phyloP scores from a whole-genome alignment of 352 stramenopile genomes.

The Proteromonas lacertae region DNA sequence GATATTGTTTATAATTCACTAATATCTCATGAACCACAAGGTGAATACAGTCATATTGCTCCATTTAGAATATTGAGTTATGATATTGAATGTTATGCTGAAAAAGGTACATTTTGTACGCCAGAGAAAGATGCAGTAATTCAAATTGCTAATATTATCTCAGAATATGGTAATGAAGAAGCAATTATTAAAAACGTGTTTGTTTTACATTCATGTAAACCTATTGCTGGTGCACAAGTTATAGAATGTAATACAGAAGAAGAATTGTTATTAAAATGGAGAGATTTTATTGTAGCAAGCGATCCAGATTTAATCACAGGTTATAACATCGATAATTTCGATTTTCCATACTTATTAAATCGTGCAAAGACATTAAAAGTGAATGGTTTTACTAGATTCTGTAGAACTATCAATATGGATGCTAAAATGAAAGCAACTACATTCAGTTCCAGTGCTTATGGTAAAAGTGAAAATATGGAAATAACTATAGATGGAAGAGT shows the following conservation, averaged over 20 bases:
- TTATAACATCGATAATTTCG: slow-evolving; percentile 98
- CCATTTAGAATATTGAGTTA: slow-evolving; percentile 86
- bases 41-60: slow-evolving; percentile 76
- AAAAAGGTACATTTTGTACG: slow-evolving; percentile 71
- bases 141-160: slow-evolving; percentile 89
- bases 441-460: slow-evolving; percentile 82
- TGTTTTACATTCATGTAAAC: slow-evolving; percentile 74
- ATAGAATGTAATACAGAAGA: slow-evolving; percentile 72
- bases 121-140: slow-evolving; percentile 85
- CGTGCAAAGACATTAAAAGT: slow-evolving; percentile 53
- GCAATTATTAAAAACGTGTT: slow-evolving; percentile 67
- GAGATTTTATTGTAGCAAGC: slow-evolving; percentile 57
- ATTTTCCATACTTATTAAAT: slow-evolving; percentile 93
- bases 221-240: slow-evolving; percentile 88
- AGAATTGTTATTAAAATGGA: slow-evolving; percentile 85
- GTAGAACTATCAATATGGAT: slow-evolving; percentile 39
- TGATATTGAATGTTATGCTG: slow-evolving; percentile 95
- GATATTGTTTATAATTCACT: slow-evolving; percentile 90
- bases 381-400: slow-evolving; percentile 24
- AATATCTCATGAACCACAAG: slow-evolving; percentile 51
- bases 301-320: slow-evolving; percentile 96
- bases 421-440: slow-evolving; percentile 80
- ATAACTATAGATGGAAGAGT: slow-evolving; percentile 83
- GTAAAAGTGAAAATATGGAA: slow-evolving; percentile 86
- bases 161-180: slow-evolving; percentile 33